Conservation (phyloP, 106 monocot species). For the Posidonia australis region DNA sequence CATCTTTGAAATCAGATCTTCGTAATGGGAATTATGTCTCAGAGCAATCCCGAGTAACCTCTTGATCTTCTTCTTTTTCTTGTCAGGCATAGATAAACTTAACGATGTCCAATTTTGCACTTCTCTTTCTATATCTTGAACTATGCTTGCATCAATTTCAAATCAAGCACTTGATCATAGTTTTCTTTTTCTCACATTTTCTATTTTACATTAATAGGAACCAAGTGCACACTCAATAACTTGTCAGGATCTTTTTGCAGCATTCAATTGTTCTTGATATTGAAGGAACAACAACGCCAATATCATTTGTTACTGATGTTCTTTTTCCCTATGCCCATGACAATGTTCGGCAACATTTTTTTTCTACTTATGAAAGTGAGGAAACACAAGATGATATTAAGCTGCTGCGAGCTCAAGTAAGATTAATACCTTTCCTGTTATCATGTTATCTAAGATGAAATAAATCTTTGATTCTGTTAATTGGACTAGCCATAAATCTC, state of each 20-base stretch:
- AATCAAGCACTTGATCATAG: too few species aligned
- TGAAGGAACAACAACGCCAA: conserved; percentile 97
- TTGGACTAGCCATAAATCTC: too few species aligned
- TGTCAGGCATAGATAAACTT: too few species aligned
- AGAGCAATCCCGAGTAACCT: conserved; percentile 41
- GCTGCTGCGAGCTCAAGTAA: conserved; percentile 71
- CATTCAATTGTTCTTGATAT: conserved; percentile 82
- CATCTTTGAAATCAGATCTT: conserved; percentile 15
- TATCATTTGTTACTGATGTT: conserved; percentile 90
- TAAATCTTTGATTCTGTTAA: too few species aligned
- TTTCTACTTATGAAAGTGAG: conserved; percentile 54
- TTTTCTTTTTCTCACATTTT: too few species aligned
- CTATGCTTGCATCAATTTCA: too few species aligned
- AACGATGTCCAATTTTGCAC: too few species aligned
- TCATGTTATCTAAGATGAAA: too few species aligned
- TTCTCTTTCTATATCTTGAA: neutral
- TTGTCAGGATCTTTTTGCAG: conserved; percentile 40
- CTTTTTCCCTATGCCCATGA: conserved; percentile 91
- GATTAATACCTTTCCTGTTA: too few species aligned
- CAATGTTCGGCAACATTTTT: conserved; percentile 84
- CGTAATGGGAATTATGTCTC: conserved; percentile 22
- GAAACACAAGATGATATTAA: conserved; percentile 93
- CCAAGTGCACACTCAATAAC: neutral
- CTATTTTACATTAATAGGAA: neutral
- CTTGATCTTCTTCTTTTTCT: too few species aligned